A percentile compares a stretch with the other conserved stretches of the same genome.
These are phyloP conservation scores for Metarhizium album DNA, from an alignment of 2,329 filamentous ascomycete species.

Conservation along the genomic window DNA sequence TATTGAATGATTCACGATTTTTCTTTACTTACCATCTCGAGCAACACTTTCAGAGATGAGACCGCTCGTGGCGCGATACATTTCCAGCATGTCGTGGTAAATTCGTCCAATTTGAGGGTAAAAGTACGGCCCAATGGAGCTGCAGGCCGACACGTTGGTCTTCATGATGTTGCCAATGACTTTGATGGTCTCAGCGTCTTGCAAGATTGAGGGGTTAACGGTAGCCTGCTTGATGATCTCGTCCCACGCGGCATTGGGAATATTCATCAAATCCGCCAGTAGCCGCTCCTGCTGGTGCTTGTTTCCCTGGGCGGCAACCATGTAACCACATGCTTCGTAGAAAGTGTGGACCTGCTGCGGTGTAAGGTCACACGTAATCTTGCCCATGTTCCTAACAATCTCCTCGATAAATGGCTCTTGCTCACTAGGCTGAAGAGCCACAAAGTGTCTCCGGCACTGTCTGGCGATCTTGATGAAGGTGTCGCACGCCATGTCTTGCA, in stretches of 20 bases:
- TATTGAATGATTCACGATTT: slow-evolving; percentile 21
- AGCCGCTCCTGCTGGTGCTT: slow-evolving; percentile 87
- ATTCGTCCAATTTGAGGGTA: slow-evolving; percentile 96
- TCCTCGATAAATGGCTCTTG: slow-evolving; percentile 96
- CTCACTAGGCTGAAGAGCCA: slow-evolving; percentile 89
- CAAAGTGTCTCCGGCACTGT: slow-evolving; percentile 95
- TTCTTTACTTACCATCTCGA: slow-evolving; percentile 53
- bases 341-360: slow-evolving; percentile 98
- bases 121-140: slow-evolving; percentile 93
- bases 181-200: slow-evolving; percentile 93
- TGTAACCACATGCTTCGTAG: slow-evolving; percentile 97
- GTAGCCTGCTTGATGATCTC: slow-evolving; percentile 85
- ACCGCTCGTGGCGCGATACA: slow-evolving; percentile 96
- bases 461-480: slow-evolving; percentile 99
- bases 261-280: slow-evolving; percentile 82
- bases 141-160: slow-evolving; percentile 97
- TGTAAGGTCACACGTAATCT: slow-evolving; percentile 89
- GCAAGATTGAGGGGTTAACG: slow-evolving; percentile 72
- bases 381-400: slow-evolving; percentile 89
- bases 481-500: slow-evolving; percentile 99
- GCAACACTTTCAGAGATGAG: slow-evolving; percentile 90
- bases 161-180: slow-evolving; percentile 99
- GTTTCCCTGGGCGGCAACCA: slow-evolving; percentile 96
- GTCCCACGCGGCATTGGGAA: slow-evolving; percentile 92
- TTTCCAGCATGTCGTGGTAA: slow-evolving; percentile 96